These are phyloP conservation scores for Tripidium arundinaceum DNA, from an alignment of 202 grass and related monocot genomes.

Conservation along the genomic window DNA sequence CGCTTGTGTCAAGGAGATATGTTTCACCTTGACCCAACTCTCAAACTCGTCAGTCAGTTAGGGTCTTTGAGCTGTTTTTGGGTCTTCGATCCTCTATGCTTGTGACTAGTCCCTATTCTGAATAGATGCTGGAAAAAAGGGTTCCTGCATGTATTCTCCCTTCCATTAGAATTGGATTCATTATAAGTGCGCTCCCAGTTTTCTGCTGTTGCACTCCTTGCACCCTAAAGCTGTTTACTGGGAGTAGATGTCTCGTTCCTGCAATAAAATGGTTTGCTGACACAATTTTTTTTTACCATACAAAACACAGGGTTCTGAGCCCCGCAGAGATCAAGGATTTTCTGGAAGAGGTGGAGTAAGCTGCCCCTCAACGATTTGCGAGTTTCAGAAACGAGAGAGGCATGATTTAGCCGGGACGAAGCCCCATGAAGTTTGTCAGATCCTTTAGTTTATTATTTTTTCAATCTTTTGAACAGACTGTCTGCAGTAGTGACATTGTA, in stretches of 20 bases:
- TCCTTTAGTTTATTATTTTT: neutral
- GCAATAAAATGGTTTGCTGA: slow-evolving; percentile 4
- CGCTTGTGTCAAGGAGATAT: neutral
- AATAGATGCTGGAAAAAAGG: neutral
- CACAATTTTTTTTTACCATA: neutral
- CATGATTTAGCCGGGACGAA: neutral
- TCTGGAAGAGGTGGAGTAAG: slow-evolving; percentile 80
- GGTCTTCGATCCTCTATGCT: neutral
- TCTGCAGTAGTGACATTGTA: neutral
- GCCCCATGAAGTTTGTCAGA: neutral
- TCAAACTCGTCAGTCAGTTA: neutral
- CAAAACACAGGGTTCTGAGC: slow-evolving; percentile 63
- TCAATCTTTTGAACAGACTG: neutral
- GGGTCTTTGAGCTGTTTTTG: neutral
- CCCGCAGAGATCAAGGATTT: slow-evolving; percentile 82
- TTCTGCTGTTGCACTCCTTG: neutral
- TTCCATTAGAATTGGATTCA: neutral
- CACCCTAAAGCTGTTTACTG: neutral
- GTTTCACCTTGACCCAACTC: neutral
- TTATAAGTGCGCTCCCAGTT: neutral
- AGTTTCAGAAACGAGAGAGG: neutral
- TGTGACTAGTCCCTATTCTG: neutral
- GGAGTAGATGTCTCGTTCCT: neutral
- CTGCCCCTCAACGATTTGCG: neutral
- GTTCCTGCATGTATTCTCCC: neutral